A percentile compares a stretch with the other conserved stretches of the same genome.
These are phyloP conservation scores for Euphorbia lathyris DNA, from an alignment of 345 rosid genomes.

Conservation along the genomic window DNA sequence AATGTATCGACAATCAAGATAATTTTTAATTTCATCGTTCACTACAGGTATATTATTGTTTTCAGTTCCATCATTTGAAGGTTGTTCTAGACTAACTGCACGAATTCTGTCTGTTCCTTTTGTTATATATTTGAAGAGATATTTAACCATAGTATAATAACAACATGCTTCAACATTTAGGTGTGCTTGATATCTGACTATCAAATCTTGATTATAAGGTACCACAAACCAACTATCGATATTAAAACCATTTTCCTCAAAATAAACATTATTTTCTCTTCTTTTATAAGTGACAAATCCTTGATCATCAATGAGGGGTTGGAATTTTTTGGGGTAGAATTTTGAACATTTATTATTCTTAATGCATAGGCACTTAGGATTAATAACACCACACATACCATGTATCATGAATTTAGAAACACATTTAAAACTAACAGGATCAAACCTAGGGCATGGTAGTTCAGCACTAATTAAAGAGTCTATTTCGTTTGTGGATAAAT, in stretches of 20 bases:
- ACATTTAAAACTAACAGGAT: background rate
- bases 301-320: background rate
- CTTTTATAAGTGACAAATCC: background rate
- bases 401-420: background rate
- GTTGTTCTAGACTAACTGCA: background rate
- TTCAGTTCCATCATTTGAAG: too few species aligned
- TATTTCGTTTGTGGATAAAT: accelerated
- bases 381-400: background rate
- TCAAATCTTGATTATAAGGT: background rate
- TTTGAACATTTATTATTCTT: background rate
- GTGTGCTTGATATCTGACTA: background rate
- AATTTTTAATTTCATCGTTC: background rate
- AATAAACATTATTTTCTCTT: background rate
- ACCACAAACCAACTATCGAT: background rate
- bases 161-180: background rate
- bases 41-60: background rate
- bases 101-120: background rate
- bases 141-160: background rate
- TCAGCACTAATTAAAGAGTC: background rate
- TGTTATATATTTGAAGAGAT: background rate
- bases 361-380: background rate
- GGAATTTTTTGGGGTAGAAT: background rate
- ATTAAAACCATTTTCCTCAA: too few species aligned
- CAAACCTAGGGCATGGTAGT: background rate
- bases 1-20: background rate